A percentile compares a stretch with the other conserved stretches of the same genome.
phyloP scores from a whole-genome alignment of 768 basidiomycete species.

The Leccinum aurantiacum region DNA sequence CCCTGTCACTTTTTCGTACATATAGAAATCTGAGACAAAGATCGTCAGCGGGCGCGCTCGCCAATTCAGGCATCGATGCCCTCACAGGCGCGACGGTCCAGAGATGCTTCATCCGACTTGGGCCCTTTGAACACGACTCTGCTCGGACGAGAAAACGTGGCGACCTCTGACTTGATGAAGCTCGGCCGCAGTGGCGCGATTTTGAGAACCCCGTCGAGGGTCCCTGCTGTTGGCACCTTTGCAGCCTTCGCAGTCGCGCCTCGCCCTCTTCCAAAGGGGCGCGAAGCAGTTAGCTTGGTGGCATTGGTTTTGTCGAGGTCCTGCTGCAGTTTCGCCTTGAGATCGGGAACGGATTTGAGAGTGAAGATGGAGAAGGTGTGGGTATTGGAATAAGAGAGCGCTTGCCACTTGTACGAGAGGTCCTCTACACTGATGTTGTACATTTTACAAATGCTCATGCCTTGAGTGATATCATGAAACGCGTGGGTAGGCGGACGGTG shows the following conservation, averaged over 20 bases:
- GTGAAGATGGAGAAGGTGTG: constrained; percentile 47
- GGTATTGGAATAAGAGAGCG: constrained; percentile 36
- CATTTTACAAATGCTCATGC: constrained; percentile 61
- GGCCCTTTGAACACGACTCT: constrained; percentile 34
- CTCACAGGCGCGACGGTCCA: constrained; percentile 59
- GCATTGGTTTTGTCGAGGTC: constrained; percentile 28
- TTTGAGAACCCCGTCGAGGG: constrained; percentile 19
- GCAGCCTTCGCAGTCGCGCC: constrained; percentile 3
- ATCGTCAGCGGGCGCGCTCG: constrained; percentile 1
- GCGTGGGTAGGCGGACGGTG: constrained; percentile 11
- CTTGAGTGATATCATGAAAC: constrained; percentile 36
- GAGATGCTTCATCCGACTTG: constrained; percentile 28
- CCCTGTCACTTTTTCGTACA: constrained; percentile 89
- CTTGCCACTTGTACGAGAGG: constrained; percentile 72
- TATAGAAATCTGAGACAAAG: constrained; percentile 68
- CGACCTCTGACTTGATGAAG: constrained; percentile 20
- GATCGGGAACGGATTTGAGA: constrained; percentile 44
- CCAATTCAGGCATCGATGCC: neutral
- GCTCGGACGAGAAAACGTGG: constrained; percentile 26
- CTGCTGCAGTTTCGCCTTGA: constrained; percentile 45
- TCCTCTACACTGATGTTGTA: constrained; percentile 53
- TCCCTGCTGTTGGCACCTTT: neutral
- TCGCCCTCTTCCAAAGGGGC: constrained; percentile 14
- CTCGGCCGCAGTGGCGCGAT: constrained; percentile 7
- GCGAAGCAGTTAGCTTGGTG: constrained; percentile 36